Conservation (phyloP, 768 basidiomycete species). For the Pisolithus marmoratus region DNA sequence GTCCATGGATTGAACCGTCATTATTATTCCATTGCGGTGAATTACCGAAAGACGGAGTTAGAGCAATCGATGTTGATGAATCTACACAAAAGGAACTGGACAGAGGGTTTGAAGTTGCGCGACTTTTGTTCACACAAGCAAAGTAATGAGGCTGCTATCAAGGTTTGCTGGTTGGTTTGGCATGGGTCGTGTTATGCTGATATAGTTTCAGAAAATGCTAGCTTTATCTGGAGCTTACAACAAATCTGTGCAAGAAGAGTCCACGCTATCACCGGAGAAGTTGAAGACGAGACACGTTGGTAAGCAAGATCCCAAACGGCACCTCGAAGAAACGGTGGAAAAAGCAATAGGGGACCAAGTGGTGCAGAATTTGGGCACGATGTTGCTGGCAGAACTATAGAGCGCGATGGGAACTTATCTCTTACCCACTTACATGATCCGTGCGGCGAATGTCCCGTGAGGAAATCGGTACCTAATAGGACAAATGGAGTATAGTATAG, state of each 20-base stretch:
- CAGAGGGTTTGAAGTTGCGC: conserved; percentile 86
- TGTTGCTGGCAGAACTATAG: conserved; percentile 89
- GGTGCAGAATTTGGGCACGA: conserved; percentile 90
- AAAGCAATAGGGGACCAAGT: conserved; percentile 98
- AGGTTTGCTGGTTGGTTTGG: conserved; percentile 48
- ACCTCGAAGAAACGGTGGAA: conserved; percentile 95
- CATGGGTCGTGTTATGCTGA: conserved; percentile 15
- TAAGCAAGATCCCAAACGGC: conserved; percentile 96
- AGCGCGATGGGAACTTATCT: conserved; percentile 5
- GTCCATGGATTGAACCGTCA: conserved; percentile 97
- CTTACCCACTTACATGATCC: conserved; percentile 8
- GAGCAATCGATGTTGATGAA: conserved; percentile 99
- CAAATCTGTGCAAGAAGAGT: conserved; percentile 96
- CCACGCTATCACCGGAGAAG: conserved; percentile 89
- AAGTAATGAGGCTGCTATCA: conserved; percentile 88
- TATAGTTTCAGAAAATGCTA: conserved; percentile 61
- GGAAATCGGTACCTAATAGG: conserved; percentile 3
- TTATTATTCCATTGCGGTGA: conserved; percentile 97
- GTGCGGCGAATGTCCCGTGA: background rate
- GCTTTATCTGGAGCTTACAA: conserved; percentile 90
- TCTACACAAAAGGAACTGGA: conserved; percentile 98
- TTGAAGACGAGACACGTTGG: conserved; percentile 97
- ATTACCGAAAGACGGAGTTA: conserved; percentile 96
- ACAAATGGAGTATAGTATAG: background rate
- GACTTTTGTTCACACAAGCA: conserved; percentile 90